Conservation (phyloP, 2,329 filamentous ascomycete species). For the Gnomoniopsis smithogilvyi region DNA sequence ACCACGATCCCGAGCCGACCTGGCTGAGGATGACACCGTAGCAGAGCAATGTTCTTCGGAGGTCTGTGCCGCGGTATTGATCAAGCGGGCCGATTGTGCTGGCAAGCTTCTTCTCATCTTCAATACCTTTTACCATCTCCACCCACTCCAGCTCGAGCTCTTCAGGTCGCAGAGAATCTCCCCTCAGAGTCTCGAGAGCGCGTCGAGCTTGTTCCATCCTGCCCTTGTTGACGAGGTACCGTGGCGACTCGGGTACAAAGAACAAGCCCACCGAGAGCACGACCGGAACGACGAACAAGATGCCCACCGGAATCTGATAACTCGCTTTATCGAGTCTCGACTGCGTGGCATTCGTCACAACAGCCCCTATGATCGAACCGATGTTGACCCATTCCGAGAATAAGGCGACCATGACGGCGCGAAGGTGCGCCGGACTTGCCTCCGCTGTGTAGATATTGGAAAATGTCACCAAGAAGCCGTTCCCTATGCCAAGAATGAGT, state of each 20-base stretch:
- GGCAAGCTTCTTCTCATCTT: constrained; percentile 33
- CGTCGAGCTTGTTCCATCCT: constrained; percentile 23
- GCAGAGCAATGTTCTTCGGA: constrained; percentile 47
- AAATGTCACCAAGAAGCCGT: constrained; percentile 43
- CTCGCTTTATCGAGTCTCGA: constrained; percentile 33
- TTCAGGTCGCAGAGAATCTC: constrained; percentile 26
- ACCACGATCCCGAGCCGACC: constrained; percentile 43
- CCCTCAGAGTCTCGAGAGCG: constrained; percentile 29
- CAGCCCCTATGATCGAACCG: constrained; percentile 43
- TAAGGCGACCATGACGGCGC: constrained; percentile 45
- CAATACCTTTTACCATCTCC: constrained; percentile 36
- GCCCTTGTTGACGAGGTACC: constrained; percentile 38
- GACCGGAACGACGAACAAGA: constrained; percentile 42
- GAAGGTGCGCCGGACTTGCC: constrained; percentile 41
- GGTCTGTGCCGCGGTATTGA: constrained; percentile 40
- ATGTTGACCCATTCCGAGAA: constrained; percentile 49
- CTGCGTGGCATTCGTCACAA: constrained; percentile 39
- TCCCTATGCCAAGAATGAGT: constrained; percentile 39
- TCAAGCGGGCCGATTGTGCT: constrained; percentile 31
- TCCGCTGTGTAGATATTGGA: constrained; percentile 47
- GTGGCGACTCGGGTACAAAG: constrained; percentile 43
- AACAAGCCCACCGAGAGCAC: constrained; percentile 41
- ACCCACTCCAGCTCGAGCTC: constrained; percentile 37
- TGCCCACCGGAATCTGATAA: constrained; percentile 45
- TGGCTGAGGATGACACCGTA: constrained; percentile 45